phyloP scores from a whole-genome alignment of 2,329 filamentous ascomycete genomes.

The Fusarium sp. region DNA sequence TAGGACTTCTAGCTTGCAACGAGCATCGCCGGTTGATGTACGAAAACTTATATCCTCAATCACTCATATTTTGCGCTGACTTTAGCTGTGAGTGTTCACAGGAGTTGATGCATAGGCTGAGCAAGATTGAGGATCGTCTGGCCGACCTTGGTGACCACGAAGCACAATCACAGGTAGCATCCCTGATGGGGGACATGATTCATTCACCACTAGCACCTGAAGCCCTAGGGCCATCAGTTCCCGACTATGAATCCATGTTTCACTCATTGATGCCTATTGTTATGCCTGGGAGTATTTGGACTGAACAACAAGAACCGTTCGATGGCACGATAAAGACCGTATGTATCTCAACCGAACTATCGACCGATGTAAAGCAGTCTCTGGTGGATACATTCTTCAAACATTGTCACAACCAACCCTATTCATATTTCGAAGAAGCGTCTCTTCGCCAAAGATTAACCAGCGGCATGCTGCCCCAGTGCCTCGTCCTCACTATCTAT shows the following conservation, averaged over 20 bases:
- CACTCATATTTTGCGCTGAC: background rate
- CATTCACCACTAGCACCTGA: background rate
- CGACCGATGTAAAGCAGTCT: background rate
- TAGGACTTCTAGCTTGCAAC: background rate
- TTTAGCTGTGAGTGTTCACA: background rate
- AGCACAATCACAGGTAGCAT: background rate
- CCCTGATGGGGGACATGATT: background rate
- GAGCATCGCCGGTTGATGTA: background rate
- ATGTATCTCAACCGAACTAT: no score
- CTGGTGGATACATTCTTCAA: no score
- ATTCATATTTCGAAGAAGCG: constrained; percentile 1
- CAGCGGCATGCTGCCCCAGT: background rate
- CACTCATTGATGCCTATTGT: no score
- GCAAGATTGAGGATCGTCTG: background rate
- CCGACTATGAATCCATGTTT: no score
- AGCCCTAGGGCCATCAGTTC: no score
- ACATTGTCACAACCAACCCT: no score
- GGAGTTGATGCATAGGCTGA: background rate
- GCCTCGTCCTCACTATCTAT: background rate
- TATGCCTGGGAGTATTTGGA: no score
- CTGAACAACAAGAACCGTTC: no score
- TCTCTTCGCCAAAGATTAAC: background rate
- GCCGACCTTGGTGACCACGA: background rate
- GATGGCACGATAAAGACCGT: no score
- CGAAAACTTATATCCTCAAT: background rate